Evolutionary conservation across 805 yeast genomes (phyloP), one percentile per base, ranked within the genome.

Genomic region (Debaryomyces maramus): DNA sequence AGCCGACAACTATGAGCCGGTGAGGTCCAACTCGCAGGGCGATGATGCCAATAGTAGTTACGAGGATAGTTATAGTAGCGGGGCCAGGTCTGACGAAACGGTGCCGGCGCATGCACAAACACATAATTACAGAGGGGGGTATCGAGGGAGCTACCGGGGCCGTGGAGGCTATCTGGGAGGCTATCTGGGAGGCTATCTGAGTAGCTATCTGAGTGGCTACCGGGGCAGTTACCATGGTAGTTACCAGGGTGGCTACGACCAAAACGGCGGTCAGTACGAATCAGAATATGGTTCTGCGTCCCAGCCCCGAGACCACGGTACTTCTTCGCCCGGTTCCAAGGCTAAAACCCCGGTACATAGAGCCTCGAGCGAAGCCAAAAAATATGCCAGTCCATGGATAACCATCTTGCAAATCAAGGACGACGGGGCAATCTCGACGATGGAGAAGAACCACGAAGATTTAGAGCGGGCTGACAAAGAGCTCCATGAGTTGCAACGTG

Each of bases 331-430:
- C 14, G 23, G 13, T 9, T 32, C 34, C 7, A 18, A 13, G n/a
- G 14, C 34, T 8, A 18, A 15, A 23, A 32, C 34, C 6, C 34
- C 34, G 14, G n/a, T 11, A 11, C 34, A 32, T 8, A n/a, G 20
- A 15, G 15, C 21, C 21, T 15, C 22, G 13, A 6, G 13, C 8
- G 34, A 18, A 11, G 36, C 28, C 9, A 42, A 43, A 16, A 27
- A 30, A 9, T 48, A 48, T 27, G 38, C 48, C 9, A 56, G 58
- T 32, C 70, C 70, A 1, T 67, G 72, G 72, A 56, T 65, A 17
- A 45, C 56, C 8, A 53, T 61, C 3, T 45, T 67, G 24, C 50
- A 47, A 11, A 52, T 67, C 21, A 45, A 50, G n/a, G 62, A 61
- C 38, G 58, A 55, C n/a, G 34, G 47, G 15, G 48, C 56, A 1